Evolutionary conservation across 805 yeast genomes (phyloP), one percentile per base, ranked within the genome.

Genomic region (Teunomyces panamensis): DNA sequence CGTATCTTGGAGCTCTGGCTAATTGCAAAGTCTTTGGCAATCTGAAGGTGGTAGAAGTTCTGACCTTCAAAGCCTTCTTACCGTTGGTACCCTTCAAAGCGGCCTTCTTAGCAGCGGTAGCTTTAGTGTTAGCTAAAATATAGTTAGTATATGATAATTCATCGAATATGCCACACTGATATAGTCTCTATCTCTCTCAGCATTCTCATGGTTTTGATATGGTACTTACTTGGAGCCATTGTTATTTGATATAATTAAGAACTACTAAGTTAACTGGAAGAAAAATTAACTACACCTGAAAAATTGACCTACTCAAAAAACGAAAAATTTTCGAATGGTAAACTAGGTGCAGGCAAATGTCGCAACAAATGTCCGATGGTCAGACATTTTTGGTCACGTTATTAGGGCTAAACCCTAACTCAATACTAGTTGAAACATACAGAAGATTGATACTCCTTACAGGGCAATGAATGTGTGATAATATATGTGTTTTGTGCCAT

Each of bases 61-160:
- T 90, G 73, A 88, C 94, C 84, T 91, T 91, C 70, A 83, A 72
- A 65, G 87, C 81, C 84, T 90, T 90, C 77, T 87, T 82, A 68
- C 88, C 83, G 84, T 89, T 86, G 68, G 92, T 82, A 79, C 99
- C 99, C 81, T 92, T 94, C 73, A 87, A 86, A 78, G 89, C 97
- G 76, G 97, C 94, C 84, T 92, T 94, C 85, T 94, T 90, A 77
- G 99, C 98, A 78, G 88, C 83, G 74, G 89, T 81, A 80, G 99
- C 99, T 83, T 94, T 87, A 62, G 79, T 74, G 62, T 74, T 76
- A 63, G 76, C 75, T 65, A 65, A 35, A 14, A 16, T 48, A 42
- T 27, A 42, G 69, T 65, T 63, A 63, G 69, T 63, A 64, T 37
- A 28, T 20, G 41, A 24, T 29, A 13, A 30, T 32, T 42, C 39